These are phyloP conservation scores for Amphichorda felina DNA, from an alignment of 2,329 filamentous ascomycete genomes.

Conservation along the genomic window DNA sequence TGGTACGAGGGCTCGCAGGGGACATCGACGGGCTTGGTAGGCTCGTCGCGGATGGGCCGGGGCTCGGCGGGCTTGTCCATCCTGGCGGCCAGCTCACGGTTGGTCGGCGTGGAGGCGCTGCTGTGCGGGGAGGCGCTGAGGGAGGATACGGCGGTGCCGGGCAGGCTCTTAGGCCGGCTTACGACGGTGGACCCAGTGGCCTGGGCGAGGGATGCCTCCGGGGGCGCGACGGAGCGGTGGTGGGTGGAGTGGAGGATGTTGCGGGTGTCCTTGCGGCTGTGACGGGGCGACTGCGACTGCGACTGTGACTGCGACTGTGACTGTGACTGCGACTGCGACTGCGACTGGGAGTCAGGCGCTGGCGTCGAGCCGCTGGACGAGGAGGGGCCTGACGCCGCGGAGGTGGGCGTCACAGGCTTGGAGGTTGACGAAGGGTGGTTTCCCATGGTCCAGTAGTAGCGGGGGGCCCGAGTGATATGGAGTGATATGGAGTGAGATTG, in stretches of 20 bases:
- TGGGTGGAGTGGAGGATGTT: constrained; percentile 43
- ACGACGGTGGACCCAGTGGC: constrained; percentile 43
- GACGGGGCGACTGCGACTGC: constrained; percentile 6
- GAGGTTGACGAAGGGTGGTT: constrained; percentile 21
- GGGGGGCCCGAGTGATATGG: neutral
- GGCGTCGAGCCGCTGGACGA: constrained; percentile 2
- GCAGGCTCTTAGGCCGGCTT: constrained; percentile 32
- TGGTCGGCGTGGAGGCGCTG: constrained; percentile 17
- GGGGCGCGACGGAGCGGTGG: constrained; percentile 45
- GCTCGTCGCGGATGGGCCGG: constrained; percentile 14
- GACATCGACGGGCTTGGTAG: constrained; percentile 48
- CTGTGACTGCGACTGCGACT: no score
- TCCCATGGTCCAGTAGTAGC: constrained; percentile 13
- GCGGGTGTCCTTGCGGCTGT: constrained; percentile 25
- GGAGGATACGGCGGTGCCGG: constrained; percentile 35
- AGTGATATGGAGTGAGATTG: no score
- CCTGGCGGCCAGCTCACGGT: constrained; percentile 2
- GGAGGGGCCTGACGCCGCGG: constrained; percentile 1
- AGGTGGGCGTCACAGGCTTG: constrained; percentile 18
- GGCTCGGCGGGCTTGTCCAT: constrained; percentile 10
- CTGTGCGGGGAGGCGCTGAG: constrained; percentile 34
- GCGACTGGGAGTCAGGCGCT: neutral
- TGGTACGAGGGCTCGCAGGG: constrained; percentile 27
- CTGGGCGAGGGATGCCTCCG: constrained; percentile 50
- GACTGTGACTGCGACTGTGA: no score